A percentile compares a stretch with the other conserved stretches of the same genome.
Conservation (phyloP, 108 stramenopile species). For the Fragilaria radians region DNA sequence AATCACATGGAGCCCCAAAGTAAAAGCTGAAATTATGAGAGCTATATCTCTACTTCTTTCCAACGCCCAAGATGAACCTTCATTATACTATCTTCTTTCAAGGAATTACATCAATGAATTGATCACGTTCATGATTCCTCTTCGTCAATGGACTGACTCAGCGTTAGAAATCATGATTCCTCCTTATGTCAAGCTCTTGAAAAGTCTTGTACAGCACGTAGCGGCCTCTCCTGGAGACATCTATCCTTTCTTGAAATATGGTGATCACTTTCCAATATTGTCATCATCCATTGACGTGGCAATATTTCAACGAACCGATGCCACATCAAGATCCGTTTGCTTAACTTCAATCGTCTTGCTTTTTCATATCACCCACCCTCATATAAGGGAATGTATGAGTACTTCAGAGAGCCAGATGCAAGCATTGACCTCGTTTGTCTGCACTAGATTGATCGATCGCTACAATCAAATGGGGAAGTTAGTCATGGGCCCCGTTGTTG, state of each 20-base stretch:
- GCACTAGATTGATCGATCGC: conserved; percentile 26
- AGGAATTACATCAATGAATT: conserved; percentile 79
- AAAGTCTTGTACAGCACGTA: conserved; percentile 55
- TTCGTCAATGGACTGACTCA: conserved; percentile 64
- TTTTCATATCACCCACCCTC: conserved; percentile 37
- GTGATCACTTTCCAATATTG: conserved; percentile 58
- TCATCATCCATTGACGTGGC: conserved; percentile 55
- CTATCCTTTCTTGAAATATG: conserved; percentile 33
- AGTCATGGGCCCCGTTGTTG: conserved; percentile 46
- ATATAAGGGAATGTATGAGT: conserved; percentile 48
- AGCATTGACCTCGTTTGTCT: conserved; percentile 29
- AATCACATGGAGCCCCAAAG: conserved; percentile 54
- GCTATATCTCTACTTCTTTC: conserved; percentile 54
- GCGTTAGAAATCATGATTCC: conserved; percentile 72
- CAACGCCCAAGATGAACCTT: conserved; percentile 34
- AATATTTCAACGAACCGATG: conserved; percentile 46
- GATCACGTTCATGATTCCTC: conserved; percentile 54
- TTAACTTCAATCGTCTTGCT: conserved; percentile 62
- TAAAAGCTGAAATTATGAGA: conserved; percentile 71
- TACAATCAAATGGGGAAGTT: conserved; percentile 24
- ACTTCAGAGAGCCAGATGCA: conserved; percentile 16
- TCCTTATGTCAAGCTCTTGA: conserved; percentile 57
- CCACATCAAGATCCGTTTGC: conserved; percentile 50
- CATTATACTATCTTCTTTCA: conserved; percentile 70
- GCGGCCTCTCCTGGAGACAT: conserved; percentile 37